Conservation (phyloP, 2,329 filamentous ascomycete genomes). For the Blastomyces gilchristii region DNA sequence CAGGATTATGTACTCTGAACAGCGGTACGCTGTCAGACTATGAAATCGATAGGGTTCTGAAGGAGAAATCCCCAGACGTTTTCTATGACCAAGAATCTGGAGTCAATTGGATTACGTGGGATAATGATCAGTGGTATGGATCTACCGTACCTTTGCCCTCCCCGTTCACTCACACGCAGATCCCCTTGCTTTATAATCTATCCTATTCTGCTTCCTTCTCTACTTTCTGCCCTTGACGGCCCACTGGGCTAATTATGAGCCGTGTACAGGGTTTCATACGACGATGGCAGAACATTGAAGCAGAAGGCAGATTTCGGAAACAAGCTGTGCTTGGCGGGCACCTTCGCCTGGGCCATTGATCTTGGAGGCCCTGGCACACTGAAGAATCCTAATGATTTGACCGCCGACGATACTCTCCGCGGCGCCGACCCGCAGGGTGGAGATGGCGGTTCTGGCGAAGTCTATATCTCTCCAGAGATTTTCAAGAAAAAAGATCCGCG, state of each 20-base stretch:
- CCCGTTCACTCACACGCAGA: neutral
- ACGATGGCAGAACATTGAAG: conserved; percentile 27
- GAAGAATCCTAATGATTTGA: conserved; percentile 6
- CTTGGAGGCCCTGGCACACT: conserved; percentile 11
- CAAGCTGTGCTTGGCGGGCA: conserved; percentile 25
- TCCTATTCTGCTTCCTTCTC: neutral
- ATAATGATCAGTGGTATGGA: conserved; percentile 20
- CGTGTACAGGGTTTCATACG: conserved; percentile 18
- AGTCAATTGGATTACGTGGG: conserved; percentile 19
- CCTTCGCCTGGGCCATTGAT: conserved; percentile 11
- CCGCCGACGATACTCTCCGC: neutral
- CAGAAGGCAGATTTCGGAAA: conserved; percentile 27
- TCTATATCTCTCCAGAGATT: conserved; percentile 16
- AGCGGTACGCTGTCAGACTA: conserved; percentile 22
- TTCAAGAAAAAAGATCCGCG: conserved; percentile 11
- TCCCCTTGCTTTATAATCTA: neutral
- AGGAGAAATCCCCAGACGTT: conserved; percentile 12
- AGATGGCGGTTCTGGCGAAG: conserved; percentile 13
- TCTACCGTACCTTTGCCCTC: no score
- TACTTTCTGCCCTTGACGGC: neutral
- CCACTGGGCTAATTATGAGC: neutral
- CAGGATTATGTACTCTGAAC: conserved; percentile 23
- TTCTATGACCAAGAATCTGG: conserved; percentile 20
- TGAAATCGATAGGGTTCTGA: conserved; percentile 26
- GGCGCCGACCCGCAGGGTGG: conserved; percentile 9